Evolutionary conservation across 2,329 filamentous ascomycete genomes (phyloP), one percentile per base, ranked within the genome.

Genomic region (Monosporascus cannonballus): DNA sequence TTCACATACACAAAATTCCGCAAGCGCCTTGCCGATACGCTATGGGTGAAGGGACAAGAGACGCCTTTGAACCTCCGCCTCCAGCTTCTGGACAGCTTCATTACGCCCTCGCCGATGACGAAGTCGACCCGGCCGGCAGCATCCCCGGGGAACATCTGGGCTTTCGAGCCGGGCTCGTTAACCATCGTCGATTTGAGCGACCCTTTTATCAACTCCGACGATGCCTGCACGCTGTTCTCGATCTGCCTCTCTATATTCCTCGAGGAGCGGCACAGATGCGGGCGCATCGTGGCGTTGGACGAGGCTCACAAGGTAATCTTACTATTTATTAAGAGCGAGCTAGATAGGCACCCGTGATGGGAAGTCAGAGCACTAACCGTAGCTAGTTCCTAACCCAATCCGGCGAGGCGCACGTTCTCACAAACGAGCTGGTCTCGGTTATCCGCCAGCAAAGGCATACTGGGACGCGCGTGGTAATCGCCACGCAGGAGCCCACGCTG

Each of bases 121-220:
- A 54, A 46, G 38, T 55, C 37, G 11, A 61, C 50, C 14, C 47
- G 48, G 22, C 53, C 48, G 30, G 58, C 51, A 17, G 24, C 6
- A n/a, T 46, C 53, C 14, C 14, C 48, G 20, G 41, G 56, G 42
- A 30, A 61, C 27, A 60, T 61, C 4, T 62, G 56, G 57, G 47
- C 53, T 2, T 68, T 70, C 22, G 53, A 65, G 2, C 70, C 72
- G 1, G 77, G 78, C 0, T 69, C 70, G 2, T 61, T 83, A 14
- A 84, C 78, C 0, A 82, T 85, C 47, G 67, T 84, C 38, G 81
- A 85, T 55, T 63, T 85, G 22, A 80, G 74, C 46, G 79, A 79
- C 57, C 75, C 78, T 0, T 81, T 82, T 55, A 64, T 83, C 37
- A 75, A 75, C n/a, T 66, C 73, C 0, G 70, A 74, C 14, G 76